Evolutionary conservation across 805 yeast species (phyloP).

Genomic region (Metschnikowia amazonensis): DNA sequence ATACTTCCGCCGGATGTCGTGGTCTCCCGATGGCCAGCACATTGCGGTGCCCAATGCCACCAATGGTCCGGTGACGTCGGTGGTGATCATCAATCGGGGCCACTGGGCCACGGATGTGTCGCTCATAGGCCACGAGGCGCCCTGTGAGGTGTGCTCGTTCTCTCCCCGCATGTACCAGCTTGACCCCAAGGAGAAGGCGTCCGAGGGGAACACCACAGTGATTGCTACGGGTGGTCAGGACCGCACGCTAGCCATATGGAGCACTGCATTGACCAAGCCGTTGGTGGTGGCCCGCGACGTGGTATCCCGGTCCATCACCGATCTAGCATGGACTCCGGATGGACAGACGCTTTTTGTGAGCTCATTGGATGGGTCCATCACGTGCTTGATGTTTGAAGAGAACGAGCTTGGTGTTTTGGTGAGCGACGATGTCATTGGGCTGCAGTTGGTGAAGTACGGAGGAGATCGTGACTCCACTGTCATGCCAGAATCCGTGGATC

Average conservation of each 20-base stretch:
- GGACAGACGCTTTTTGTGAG: conserved; percentile 72
- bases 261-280: conserved; percentile 72
- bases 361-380: conserved; percentile 81
- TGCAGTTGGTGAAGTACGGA: conserved; percentile 78
- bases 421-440: conserved; percentile 56
- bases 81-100: conserved; percentile 70
- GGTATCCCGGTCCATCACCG: conserved; percentile 75
- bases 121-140: conserved; percentile 78
- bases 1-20: conserved; percentile 78
- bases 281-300: conserved; percentile 75
- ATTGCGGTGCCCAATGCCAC: conserved; percentile 84
- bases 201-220: conserved; percentile 53
- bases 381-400: conserved; percentile 59
- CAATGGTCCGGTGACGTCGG: conserved; percentile 75
- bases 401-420: conserved; percentile 66
- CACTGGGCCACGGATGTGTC: conserved; percentile 75
- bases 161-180: conserved; percentile 62
- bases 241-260: conserved; percentile 83
- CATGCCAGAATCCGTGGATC: conserved; percentile 84
- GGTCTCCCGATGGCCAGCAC: conserved; percentile 90
- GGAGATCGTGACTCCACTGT: conserved; percentile 79
- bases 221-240: conserved; percentile 98
- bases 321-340: conserved; percentile 81
- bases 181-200: conserved; percentile 8
- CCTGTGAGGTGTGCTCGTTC: conserved; percentile 76